Base-by-base conservation (phyloP, 768 basidiomycete genomes). In the Punctularia strigosozonata region DNA sequence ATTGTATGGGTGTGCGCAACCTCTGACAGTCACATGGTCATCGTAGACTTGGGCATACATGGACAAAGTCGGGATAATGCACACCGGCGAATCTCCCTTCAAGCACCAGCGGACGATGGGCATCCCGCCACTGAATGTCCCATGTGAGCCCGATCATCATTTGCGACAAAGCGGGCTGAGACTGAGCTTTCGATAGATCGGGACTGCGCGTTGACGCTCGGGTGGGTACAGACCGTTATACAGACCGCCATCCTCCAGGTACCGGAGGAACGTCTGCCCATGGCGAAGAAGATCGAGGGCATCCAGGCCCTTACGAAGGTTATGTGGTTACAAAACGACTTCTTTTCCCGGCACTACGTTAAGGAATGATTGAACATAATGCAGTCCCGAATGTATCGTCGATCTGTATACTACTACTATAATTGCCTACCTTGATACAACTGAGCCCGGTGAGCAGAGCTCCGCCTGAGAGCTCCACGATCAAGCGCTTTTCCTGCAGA, bases 1-100 rank as follows among this genome's bases (percentile, higher is more conserved):
- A n/a, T n/a, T n/a, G n/a, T n/a, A n/a, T n/a, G n/a, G n/a, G n/a
- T n/a, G n/a, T n/a, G n/a, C n/a, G n/a, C n/a, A n/a, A n/a, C n/a
- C n/a, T n/a, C n/a, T n/a, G n/a, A n/a, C n/a, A n/a, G n/a, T n/a
- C n/a, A n/a, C n/a, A n/a, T n/a, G n/a, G n/a, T n/a, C n/a, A n/a
- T n/a, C n/a, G n/a, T n/a, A n/a, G n/a, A 63, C 60, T 6, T 70
- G 66, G 67, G 63, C 65, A 28, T 69, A 69, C 41, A 54, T 57
- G 54, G 53, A 56, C 45, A 69, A 66, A 44, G 69, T 71, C 25
- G 68, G 65, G 2, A 47, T 65, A 31, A 70, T 70, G 68, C 69
- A 70, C 46, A 70, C 68, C 0, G 69, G 68, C 10, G 56, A 56
- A 10, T 52, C 58, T 31, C 62, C 65, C 1, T 68, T 69, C 51